Evolutionary conservation across 768 basidiomycete species (phyloP).

Genomic region (Dentipellis fragilis): DNA sequence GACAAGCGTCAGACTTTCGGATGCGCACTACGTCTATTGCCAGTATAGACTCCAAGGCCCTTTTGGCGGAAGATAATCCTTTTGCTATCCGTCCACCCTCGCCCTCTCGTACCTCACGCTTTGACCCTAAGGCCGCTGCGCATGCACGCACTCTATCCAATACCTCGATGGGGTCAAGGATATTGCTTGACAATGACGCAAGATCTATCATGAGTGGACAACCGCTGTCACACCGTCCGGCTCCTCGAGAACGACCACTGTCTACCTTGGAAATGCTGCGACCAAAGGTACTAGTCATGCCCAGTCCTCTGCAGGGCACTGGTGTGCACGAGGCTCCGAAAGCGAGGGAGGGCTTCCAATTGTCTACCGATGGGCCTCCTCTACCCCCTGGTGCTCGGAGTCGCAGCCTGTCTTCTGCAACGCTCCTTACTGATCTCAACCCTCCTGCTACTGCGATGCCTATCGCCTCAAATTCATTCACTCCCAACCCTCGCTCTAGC

Average conservation of each 20-base stretch:
- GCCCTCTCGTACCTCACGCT: constrained; percentile 52
- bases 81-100: constrained; percentile 61
- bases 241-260: constrained; percentile 41
- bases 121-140: constrained; percentile 67
- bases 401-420: constrained; percentile 27
- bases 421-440: constrained; percentile 21
- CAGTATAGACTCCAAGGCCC: constrained; percentile 37
- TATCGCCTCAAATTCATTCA: constrained; percentile 54
- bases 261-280: constrained; percentile 74
- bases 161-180: constrained; percentile 55
- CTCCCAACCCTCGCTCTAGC: constrained; percentile 65
- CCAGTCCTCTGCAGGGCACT: constrained; percentile 64
- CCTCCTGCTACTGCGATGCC: constrained; percentile 25
- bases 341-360: constrained; percentile 49
- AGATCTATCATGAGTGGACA: constrained; percentile 25
- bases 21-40: constrained; percentile 6
- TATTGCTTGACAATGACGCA: constrained; percentile 47
- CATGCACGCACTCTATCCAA: constrained; percentile 54
- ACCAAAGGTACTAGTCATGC: constrained; percentile 93
- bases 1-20: constrained; percentile 18
- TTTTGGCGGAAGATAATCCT: constrained; percentile 28
- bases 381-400: constrained; percentile 67
- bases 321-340: constrained; percentile 22
- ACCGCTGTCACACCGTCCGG: constrained; percentile 14
- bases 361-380: constrained; percentile 63